Base-by-base conservation (phyloP, 2,329 filamentous ascomycete species). In the Ambrosiella cleistominuta region DNA sequence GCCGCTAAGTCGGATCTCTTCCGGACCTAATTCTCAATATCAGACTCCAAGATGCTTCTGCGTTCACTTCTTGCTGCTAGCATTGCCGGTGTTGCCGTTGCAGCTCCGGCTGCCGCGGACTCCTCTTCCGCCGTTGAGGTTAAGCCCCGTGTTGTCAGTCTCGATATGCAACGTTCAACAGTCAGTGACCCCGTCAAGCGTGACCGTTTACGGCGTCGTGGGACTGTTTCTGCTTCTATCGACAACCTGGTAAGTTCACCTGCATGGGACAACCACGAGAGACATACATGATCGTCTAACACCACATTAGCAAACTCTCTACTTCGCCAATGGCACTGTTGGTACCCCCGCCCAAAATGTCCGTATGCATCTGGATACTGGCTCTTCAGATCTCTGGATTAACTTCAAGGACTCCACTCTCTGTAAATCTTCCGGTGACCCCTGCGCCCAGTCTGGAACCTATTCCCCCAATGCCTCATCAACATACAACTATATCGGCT, bases 401-500 rank as follows among this genome's bases (percentile, higher is more conserved):
- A 93, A 94, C 66, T 77, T 81, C 1, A 71, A 74, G 2, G 69
- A 68, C 54, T 90, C 86, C 0, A 60, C 65, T 0, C 68, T 86
- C 13, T 94, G 88, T 66, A 65, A 66, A 7, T 65, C 68, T 3
- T 64, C 66, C 1, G 67, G 68, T 1, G 66, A 74, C 12, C 75
- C 76, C 1, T 93, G 88, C 66, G 65, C 69, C 5, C 70, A 69
- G 15, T 77, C 80, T 0, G 87, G 86, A 12, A 81, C 81, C 1
- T 95, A 89, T 68, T 68, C 71, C 49, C 77, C 85, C 45, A 84
- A 86, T 66, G 69, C 74, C 0, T 95, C 88, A 0, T 88, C 85
- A 1, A 86, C 88, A 1, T 91, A 90, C 69, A 65, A 75, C 39
- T 88, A 83, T 66, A 69, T 95, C 57, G 82, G 81, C 62, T 82